Evolutionary conservation across 257 asterid genomes (phyloP).

Genomic region (Plectranthus barbatus): DNA sequence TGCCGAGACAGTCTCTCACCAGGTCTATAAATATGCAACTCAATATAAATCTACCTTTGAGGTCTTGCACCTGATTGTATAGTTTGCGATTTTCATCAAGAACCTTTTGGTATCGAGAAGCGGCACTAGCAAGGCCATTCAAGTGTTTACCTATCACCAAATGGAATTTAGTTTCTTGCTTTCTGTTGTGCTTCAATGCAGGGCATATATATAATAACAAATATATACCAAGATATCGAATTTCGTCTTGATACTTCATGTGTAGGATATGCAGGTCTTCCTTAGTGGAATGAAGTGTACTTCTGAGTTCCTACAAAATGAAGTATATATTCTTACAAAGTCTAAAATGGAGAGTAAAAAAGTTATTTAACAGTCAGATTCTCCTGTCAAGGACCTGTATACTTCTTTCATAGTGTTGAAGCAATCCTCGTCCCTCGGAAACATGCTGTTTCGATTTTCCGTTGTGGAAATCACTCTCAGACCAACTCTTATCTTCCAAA

Average conservation of each 20-base stretch:
- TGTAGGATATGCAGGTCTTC: conserved; percentile 52
- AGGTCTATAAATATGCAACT: not conserved
- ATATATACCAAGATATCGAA: conserved; percentile 48
- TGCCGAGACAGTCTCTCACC: not conserved
- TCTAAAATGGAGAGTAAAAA: not conserved
- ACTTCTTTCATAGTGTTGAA: conserved; percentile 48
- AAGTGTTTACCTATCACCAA: conserved; percentile 54
- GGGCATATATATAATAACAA: not conserved
- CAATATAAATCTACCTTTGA: conserved; percentile 55
- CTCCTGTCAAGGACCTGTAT: conserved; percentile 42
- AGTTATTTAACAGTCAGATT: not conserved
- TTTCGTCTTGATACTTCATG: conserved; percentile 61
- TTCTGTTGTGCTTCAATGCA: not conserved
- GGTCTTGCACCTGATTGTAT: conserved; percentile 91
- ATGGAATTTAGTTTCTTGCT: conserved; percentile 2
- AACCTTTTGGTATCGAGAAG: conserved; percentile 75
- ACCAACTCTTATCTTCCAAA: conserved; percentile 13
- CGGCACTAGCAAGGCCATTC: conserved; percentile 48
- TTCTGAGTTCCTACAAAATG: conserved; percentile 44
- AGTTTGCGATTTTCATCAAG: conserved; percentile 77
- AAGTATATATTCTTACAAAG: conserved; percentile 4
- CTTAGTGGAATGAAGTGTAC: conserved; percentile 50
- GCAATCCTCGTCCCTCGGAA: conserved; percentile 19
- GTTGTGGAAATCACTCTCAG: conserved; percentile 15
- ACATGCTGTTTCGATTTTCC: conserved; percentile 14